phyloP scores from a whole-genome alignment of 2,329 filamentous ascomycete species.

The Xylariaceae sp. region DNA sequence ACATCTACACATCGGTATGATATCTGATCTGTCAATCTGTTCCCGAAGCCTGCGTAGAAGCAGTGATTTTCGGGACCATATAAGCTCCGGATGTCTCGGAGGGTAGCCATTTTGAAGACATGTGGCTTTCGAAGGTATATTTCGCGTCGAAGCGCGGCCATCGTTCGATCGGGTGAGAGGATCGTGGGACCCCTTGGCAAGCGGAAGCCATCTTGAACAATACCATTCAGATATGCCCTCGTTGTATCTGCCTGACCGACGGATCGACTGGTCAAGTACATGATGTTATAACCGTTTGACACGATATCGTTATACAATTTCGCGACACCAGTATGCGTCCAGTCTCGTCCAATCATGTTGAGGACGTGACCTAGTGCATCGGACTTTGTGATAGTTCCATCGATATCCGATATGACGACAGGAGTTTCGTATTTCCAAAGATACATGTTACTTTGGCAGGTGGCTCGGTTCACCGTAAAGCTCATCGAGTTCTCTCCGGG shows the following conservation, averaged over 20 bases:
- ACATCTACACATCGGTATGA: slow-evolving; percentile 96
- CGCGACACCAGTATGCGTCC: slow-evolving; percentile 94
- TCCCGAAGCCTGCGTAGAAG: slow-evolving; percentile 96
- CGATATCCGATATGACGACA: slow-evolving; percentile 97
- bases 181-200: slow-evolving; percentile 91
- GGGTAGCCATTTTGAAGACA: slow-evolving; percentile 98
- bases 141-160: slow-evolving; percentile 86
- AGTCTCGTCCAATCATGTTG: slow-evolving; percentile 95
- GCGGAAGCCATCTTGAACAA: slow-evolving; percentile 80
- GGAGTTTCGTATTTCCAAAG: slow-evolving; percentile 88
- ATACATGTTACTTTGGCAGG: slow-evolving; percentile 88
- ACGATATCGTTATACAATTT: slow-evolving; percentile 96
- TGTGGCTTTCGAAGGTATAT: slow-evolving; percentile 95
- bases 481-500: slow-evolving; percentile 88
- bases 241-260: slow-evolving; percentile 93
- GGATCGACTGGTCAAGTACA: slow-evolving; percentile 92
- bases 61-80: slow-evolving; percentile 75
- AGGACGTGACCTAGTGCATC: slow-evolving; percentile 91
- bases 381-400: slow-evolving; percentile 97
- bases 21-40: slow-evolving; percentile 91
- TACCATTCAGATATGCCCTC: slow-evolving; percentile 81
- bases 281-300: slow-evolving; percentile 96
- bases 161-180: slow-evolving; percentile 88
- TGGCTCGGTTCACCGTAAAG: slow-evolving; percentile 93
- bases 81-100: slow-evolving; percentile 87